These are phyloP conservation scores for Paramyrothecium sp. DNA, from an alignment of 2,329 filamentous ascomycete genomes.

Conservation along the genomic window DNA sequence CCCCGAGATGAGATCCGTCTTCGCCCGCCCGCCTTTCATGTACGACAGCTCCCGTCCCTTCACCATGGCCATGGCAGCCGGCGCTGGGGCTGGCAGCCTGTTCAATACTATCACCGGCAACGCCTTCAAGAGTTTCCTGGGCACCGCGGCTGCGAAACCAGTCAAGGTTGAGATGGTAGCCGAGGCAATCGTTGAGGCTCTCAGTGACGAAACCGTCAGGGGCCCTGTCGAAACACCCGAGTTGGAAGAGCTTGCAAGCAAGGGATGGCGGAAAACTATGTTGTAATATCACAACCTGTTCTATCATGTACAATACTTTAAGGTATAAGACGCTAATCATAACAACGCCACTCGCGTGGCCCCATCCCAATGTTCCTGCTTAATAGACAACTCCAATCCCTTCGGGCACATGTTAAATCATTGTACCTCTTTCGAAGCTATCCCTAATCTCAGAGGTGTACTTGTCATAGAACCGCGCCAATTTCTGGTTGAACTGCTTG, in stretches of 20 bases:
- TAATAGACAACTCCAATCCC: too few species aligned
- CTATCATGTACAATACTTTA: slow-evolving; percentile 24
- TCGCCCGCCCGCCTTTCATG: slow-evolving; percentile 83
- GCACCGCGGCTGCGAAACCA: slow-evolving; percentile 80
- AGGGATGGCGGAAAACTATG: slow-evolving; percentile 90
- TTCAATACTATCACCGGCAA: slow-evolving; percentile 79
- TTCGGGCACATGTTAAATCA: slow-evolving; percentile 61
- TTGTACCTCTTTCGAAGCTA: slow-evolving; percentile 95
- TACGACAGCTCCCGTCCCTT: slow-evolving; percentile 81
- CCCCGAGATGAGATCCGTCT: slow-evolving; percentile 73
- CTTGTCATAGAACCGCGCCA: slow-evolving; percentile 95
- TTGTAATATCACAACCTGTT: slow-evolving; percentile 46
- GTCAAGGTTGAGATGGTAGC: slow-evolving; percentile 84
- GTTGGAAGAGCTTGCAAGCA: slow-evolving; percentile 78
- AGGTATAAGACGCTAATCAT: not conserved
- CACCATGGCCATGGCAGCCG: slow-evolving; percentile 80
- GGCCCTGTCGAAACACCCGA: slow-evolving; percentile 76
- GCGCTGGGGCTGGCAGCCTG: slow-evolving; percentile 70
- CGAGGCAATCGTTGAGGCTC: slow-evolving; percentile 84
- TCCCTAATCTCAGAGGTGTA: slow-evolving; percentile 97
- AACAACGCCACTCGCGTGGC: not conserved
- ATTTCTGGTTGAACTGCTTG: slow-evolving; percentile 99
- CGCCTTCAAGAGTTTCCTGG: slow-evolving; percentile 73
- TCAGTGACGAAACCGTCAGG: slow-evolving; percentile 69
- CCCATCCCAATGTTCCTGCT: not conserved